phyloP scores from a whole-genome alignment of 2,329 filamentous ascomycete genomes.

The Hypocrella siamensis region DNA sequence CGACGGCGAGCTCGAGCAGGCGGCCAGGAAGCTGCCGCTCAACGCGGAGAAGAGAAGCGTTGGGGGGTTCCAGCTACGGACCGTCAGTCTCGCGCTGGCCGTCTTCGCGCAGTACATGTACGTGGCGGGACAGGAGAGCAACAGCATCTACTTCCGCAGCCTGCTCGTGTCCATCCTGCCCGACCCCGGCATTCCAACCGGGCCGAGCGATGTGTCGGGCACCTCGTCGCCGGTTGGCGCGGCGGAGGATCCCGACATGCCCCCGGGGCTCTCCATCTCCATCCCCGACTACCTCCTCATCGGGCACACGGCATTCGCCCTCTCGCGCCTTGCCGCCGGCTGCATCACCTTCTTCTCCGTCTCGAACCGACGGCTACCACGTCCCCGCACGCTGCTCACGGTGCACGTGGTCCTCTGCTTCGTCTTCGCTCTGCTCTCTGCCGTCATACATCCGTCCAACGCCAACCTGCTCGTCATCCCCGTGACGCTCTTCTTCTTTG shows the following conservation, averaged over 20 bases:
- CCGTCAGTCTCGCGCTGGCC: slow-evolving; percentile 48
- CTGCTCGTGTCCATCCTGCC: slow-evolving; percentile 29
- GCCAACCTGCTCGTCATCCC: slow-evolving; percentile 41
- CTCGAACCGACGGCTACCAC: slow-evolving; percentile 33
- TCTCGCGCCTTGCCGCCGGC: slow-evolving; percentile 56
- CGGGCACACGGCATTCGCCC: slow-evolving; percentile 56
- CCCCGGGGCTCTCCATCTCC: slow-evolving; percentile 32
- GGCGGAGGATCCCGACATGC: slow-evolving; percentile 12
- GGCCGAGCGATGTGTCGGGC: slow-evolving; percentile 8
- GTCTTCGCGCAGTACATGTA: slow-evolving; percentile 68
- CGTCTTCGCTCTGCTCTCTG: slow-evolving; percentile 33
- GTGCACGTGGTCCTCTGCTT: slow-evolving; percentile 46
- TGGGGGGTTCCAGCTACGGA: slow-evolving; percentile 36
- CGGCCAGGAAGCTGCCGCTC: slow-evolving; percentile 30
- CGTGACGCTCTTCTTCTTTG: slow-evolving; percentile 58
- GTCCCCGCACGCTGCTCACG: slow-evolving; percentile 54
- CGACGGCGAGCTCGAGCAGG: slow-evolving; percentile 36
- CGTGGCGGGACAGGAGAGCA: slow-evolving; percentile 55
- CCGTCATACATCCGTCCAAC: slow-evolving; percentile 26
- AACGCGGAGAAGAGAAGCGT: slow-evolving; percentile 31
- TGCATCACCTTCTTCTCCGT: slow-evolving; percentile 44
- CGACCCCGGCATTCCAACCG: slow-evolving; percentile 6
- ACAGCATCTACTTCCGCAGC: slow-evolving; percentile 43
- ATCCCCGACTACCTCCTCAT: slow-evolving; percentile 54
- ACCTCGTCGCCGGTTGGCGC: slow-evolving; percentile 12